Evolutionary conservation across 306 rosid genomes (phyloP).

Genomic region (Cicer cuneatum): DNA sequence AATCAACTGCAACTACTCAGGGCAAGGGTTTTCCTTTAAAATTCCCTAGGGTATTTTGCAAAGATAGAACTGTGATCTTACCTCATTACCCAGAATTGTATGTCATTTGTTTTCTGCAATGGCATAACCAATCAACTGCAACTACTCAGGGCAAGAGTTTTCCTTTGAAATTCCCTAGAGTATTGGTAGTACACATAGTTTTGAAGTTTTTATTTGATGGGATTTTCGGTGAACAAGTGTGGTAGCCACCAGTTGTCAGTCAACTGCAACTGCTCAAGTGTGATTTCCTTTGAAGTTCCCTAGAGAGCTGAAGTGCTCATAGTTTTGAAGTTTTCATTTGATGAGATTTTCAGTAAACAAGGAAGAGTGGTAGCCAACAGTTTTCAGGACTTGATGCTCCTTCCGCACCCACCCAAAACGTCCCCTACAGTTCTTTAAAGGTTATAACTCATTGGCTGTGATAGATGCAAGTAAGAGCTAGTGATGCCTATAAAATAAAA

Average conservation of each 20-base stretch:
- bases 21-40: background rate
- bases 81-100: background rate
- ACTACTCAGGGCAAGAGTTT: background rate
- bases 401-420: background rate
- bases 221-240: conserved; percentile 1
- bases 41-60: conserved; percentile 7
- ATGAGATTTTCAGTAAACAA: conserved; percentile 1
- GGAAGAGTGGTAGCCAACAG: background rate
- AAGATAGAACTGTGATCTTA: conserved; percentile 2
- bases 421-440: background rate
- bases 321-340: background rate
- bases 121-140: conserved; percentile 1
- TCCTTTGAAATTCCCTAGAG: conserved; percentile 3
- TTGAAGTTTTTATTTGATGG: background rate
- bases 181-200: background rate
- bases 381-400: background rate
- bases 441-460: conserved; percentile 22
- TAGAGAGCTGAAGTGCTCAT: conserved; percentile 8
- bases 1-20: background rate
- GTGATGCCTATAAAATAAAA: conserved; percentile 13
- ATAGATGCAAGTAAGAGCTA: background rate
- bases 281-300: too few relatives aligned
- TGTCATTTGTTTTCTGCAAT: conserved; percentile 15
- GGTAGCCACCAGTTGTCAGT: background rate
- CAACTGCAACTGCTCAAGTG: too few relatives aligned